Evolutionary conservation across 78 protist genomes (phyloP), one percentile per base, ranked within the genome.

Genomic region (Dictyostelium intermedium): DNA sequence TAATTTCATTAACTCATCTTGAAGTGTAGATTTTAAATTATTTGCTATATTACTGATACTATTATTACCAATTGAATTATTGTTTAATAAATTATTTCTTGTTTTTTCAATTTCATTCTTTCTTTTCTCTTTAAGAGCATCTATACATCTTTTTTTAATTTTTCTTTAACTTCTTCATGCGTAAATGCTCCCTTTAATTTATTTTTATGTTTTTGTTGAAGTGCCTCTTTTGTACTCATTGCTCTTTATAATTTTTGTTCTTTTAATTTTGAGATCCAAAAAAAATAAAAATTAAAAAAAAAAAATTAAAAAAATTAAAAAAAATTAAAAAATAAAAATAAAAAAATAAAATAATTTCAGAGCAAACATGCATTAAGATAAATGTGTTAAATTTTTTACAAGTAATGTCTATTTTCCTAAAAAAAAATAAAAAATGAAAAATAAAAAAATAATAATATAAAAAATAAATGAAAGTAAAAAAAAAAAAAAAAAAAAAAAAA

Each of bases 41-140:
- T n/a, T 41, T 20, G 41, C 8, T 10, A 20, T 23, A 74, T 13
- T 35, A 27, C 6, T 70, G 25, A 30, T 30, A 70, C 25, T 69
- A 50, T 50, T 50, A 50, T 72, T 25, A 11, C 9, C 11, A 32
- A 2, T 39, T 7, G 32, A 20, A 39, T 76, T 35, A 41, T 77
- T 77, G 20, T 77, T 77, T 35, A 73, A 37, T 7, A 18, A 32
- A 77, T 35, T 47, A 35, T 4, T 20, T 47, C 69, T 80, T n/a
- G 69, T 70, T 16, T 47, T 82, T 47, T 50, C 34, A 23, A 82
- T 30, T 7, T 50, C 66, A 0, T 32, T 23, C 27, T 56, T 82
- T 60, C 86, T 82, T 25, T 69, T 35, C 27, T 82, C 86, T 60
- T 82, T 82, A 34, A 82, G n/a, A 20, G 43, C 37, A 25, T 82